A percentile compares a stretch with the other conserved stretches of the same genome.
Conservation (phyloP, 2,329 filamentous ascomycete species). For the Thelonectria olida region DNA sequence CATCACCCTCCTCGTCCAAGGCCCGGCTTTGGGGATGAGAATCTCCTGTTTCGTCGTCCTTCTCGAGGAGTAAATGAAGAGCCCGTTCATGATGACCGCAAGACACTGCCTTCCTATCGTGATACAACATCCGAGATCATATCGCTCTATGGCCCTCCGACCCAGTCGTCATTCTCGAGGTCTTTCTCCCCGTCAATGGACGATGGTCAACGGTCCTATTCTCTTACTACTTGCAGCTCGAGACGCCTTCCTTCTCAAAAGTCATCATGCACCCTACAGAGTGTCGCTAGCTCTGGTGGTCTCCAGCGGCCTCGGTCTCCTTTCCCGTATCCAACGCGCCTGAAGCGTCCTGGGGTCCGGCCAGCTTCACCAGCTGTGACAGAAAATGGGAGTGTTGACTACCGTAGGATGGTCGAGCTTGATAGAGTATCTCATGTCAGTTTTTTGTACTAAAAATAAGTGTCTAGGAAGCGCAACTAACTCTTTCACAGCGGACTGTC, state of each 20-base stretch:
- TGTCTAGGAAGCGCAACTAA: conserved; percentile 15
- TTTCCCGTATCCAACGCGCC: conserved; percentile 66
- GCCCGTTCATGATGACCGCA: conserved; percentile 52
- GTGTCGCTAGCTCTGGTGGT: conserved; percentile 52
- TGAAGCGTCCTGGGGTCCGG: conserved; percentile 62
- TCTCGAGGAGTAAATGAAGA: conserved; percentile 45
- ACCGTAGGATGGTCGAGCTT: conserved; percentile 60
- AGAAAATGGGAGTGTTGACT: conserved; percentile 58
- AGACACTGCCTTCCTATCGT: conserved; percentile 57
- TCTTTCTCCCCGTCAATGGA: conserved; percentile 55
- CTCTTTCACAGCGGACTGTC: conserved; percentile 52
- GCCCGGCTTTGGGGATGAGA: conserved; percentile 42
- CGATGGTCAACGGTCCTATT: conserved; percentile 61
- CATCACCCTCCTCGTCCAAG: conserved; percentile 41
- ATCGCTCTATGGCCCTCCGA: conserved; percentile 64
- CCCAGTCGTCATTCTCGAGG: conserved; percentile 54
- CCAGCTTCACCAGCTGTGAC: conserved; percentile 60
- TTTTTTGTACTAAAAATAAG: neutral
- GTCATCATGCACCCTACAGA: conserved; percentile 59
- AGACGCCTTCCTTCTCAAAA: conserved; percentile 56
- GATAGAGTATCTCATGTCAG: conserved; percentile 58
- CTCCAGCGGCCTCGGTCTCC: conserved; percentile 66
- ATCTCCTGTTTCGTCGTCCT: conserved; percentile 39
- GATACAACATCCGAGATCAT: conserved; percentile 64
- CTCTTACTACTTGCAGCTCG: conserved; percentile 62